phyloP scores from a whole-genome alignment of 768 basidiomycete genomes.

The Lactarius akahatsu region DNA sequence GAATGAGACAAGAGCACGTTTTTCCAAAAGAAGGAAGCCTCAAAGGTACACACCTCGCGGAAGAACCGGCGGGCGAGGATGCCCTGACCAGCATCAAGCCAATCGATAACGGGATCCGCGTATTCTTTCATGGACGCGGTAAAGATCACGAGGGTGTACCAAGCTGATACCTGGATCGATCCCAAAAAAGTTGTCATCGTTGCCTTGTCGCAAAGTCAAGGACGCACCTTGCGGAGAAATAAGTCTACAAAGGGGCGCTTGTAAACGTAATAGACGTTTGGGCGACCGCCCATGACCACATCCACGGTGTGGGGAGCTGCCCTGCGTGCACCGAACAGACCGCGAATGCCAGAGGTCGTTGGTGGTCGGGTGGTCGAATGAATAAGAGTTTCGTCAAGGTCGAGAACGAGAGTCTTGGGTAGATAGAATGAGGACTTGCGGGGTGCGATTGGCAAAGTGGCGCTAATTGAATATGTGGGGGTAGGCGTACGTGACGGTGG shows the following conservation, averaged over 20 bases:
- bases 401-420: constrained; percentile 94
- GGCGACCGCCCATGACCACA: constrained; percentile 83
- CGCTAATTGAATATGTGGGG: constrained; percentile 40
- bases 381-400: constrained; percentile 97
- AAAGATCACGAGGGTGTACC: constrained; percentile 99
- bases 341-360: constrained; percentile 48
- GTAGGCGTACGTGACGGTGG: constrained; percentile 32
- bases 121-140: constrained; percentile 99
- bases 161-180: constrained; percentile 78
- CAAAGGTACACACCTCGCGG: constrained; percentile 67
- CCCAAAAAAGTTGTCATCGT: background rate
- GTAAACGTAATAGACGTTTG: constrained; percentile 96
- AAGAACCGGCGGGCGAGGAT: constrained; percentile 88
- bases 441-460: constrained; percentile 48
- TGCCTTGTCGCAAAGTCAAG: too few species aligned
- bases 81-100: constrained; percentile 93
- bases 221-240: constrained; percentile 78
- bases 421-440: constrained; percentile 73
- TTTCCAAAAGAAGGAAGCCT: background rate
- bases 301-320: constrained; percentile 87
- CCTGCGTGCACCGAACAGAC: constrained; percentile 48
- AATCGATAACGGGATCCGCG: constrained; percentile 99
- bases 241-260: constrained; percentile 98
- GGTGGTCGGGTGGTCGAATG: constrained; percentile 91
- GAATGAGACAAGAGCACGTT: background rate